A percentile compares a stretch with the other conserved stretches of the same genome.
phyloP scores from a whole-genome alignment of 139 green algal genomes.

The Micromonas pusilla region DNA sequence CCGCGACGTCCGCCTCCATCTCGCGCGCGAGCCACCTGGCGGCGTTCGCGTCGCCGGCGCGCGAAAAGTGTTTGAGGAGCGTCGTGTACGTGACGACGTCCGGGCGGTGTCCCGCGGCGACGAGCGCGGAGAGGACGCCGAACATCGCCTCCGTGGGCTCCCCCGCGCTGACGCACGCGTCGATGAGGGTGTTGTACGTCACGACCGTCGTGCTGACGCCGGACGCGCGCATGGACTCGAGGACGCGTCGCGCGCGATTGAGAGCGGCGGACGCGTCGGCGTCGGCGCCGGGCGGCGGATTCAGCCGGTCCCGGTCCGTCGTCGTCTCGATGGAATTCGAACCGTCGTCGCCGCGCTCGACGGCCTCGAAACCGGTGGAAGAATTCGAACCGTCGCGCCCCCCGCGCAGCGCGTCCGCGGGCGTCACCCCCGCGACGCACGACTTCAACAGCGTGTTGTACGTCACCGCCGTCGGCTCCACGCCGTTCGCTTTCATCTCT shows the following conservation, averaged over 20 bases:
- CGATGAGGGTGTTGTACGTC: slow-evolving; percentile 45
- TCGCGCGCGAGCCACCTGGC: slow-evolving; percentile 8
- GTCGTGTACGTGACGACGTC: slow-evolving; percentile 31
- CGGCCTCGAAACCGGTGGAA: too few species aligned
- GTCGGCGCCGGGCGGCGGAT: not conserved
- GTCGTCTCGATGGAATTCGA: not conserved
- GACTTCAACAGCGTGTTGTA: slow-evolving; percentile 52
- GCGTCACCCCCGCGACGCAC: slow-evolving; percentile 1
- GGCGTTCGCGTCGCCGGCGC: not conserved
- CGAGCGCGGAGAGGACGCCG: not conserved
- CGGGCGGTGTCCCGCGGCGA: not conserved
- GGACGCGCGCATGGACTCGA: slow-evolving; percentile 28
- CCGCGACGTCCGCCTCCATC: not conserved
- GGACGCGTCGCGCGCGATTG: slow-evolving; percentile 7
- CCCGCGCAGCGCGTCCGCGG: too few species aligned
- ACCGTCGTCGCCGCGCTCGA: too few species aligned
- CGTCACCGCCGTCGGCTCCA: slow-evolving; percentile 41
- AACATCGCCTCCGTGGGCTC: not conserved
- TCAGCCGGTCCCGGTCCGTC: not conserved
- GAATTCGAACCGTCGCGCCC: too few species aligned
- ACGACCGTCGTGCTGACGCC: slow-evolving; percentile 27
- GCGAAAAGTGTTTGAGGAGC: slow-evolving; percentile 2
- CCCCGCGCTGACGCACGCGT: slow-evolving; percentile 2
- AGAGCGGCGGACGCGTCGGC: not conserved
- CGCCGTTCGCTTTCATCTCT: slow-evolving; percentile 29